phyloP scores from a whole-genome alignment of 1,139 yeast genomes.

The Sugiyamaella paludigena region DNA sequence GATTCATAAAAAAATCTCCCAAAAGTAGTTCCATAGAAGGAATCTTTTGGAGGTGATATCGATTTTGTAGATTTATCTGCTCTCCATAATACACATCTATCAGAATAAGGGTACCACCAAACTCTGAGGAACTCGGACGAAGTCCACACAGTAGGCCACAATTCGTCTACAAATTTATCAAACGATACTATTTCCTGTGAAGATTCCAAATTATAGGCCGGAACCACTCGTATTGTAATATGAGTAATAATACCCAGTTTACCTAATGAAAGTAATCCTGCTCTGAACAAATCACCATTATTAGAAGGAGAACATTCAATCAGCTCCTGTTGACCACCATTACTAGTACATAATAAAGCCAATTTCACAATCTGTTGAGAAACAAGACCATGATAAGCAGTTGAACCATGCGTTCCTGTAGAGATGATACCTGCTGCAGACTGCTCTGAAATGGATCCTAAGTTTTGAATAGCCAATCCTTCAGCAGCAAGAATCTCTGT shows the following conservation, averaged over 20 bases:
- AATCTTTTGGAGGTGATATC: constrained; percentile 64
- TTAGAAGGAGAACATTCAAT: constrained; percentile 67
- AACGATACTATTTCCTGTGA: constrained; percentile 79
- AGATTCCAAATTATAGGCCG: constrained; percentile 77
- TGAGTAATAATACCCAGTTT: constrained; percentile 86
- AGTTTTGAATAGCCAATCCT: constrained; percentile 79
- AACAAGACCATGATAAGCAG: constrained; percentile 87
- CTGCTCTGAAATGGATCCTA: constrained; percentile 94
- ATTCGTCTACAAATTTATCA: constrained; percentile 68
- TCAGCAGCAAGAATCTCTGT: constrained; percentile 61
- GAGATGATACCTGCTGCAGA: constrained; percentile 91
- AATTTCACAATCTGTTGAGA: constrained; percentile 83
- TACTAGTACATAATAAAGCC: constrained; percentile 53
- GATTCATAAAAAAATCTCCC: constrained; percentile 81
- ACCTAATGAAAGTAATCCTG: constrained; percentile 85
- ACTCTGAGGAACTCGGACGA: constrained; percentile 86
- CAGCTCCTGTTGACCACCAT: constrained; percentile 45
- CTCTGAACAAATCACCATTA: constrained; percentile 70
- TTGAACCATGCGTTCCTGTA: constrained; percentile 96
- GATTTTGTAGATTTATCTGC: constrained; percentile 58
- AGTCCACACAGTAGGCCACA: constrained; percentile 62
- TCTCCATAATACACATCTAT: constrained; percentile 85
- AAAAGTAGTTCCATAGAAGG: constrained; percentile 81
- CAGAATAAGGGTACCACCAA: constrained; percentile 98
- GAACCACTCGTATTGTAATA: constrained; percentile 84